These are phyloP conservation scores for Trichoderma reesei DNA, from an alignment of 495 filamentous ascomycete species.

Conservation along the genomic window DNA sequence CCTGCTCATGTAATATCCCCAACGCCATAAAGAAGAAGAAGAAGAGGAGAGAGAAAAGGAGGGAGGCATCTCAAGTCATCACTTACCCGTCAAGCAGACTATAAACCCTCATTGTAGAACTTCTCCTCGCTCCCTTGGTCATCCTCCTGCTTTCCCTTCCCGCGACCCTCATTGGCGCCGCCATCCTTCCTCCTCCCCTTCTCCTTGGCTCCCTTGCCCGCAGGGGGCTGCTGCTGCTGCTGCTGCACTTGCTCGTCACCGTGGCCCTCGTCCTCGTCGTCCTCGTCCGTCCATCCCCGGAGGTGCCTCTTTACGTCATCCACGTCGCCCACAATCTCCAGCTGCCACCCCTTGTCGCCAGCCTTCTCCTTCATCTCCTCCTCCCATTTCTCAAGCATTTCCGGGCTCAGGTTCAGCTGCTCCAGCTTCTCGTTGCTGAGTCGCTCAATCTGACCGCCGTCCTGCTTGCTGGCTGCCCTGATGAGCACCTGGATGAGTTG, in stretches of 20 bases:
- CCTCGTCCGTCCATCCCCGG: constrained; percentile 14
- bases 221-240: neutral
- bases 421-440: constrained; percentile 53
- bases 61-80: too few relatives aligned
- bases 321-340: constrained; percentile 37
- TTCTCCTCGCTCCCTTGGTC: constrained; percentile 34
- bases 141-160: neutral
- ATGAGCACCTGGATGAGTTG: constrained; percentile 27
- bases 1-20: too few relatives aligned
- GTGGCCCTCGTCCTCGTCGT: constrained; percentile 34
- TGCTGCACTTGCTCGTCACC: neutral
- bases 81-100: neutral
- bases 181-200: neutral
- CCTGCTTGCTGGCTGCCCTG: constrained; percentile 33
- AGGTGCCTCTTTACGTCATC: constrained; percentile 34
- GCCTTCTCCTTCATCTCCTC: constrained; percentile 47
- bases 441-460: constrained; percentile 45
- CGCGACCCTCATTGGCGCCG: neutral
- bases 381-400: constrained; percentile 43
- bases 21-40: neutral
- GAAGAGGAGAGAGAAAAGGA: neutral
- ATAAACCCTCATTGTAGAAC: constrained; percentile 40
- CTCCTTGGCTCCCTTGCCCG: neutral
- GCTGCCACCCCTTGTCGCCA: constrained; percentile 46
- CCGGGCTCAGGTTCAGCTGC: constrained; percentile 58